Evolutionary conservation across 2,329 filamentous ascomycete genomes (phyloP).

Genomic region (Fusarium ambrosium): DNA sequence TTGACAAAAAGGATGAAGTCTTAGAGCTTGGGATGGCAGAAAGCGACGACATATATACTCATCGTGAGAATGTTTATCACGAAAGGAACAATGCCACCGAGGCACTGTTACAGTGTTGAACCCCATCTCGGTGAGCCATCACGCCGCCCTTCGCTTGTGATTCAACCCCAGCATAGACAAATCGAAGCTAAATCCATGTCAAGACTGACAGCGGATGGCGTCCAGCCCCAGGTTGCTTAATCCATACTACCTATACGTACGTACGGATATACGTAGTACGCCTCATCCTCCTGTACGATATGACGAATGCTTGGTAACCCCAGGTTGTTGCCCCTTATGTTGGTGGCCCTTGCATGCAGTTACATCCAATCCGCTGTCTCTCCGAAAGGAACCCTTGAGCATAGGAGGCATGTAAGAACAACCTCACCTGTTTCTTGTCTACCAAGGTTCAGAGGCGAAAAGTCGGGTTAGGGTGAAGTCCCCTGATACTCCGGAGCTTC

Average conservation of each 20-base stretch:
- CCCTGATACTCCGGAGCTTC: not conserved
- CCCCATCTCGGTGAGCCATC: not conserved
- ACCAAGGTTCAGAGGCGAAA: not conserved
- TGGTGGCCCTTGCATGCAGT: conserved; percentile 5
- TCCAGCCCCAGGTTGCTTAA: not conserved
- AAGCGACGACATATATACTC: not conserved
- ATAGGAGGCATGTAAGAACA: not conserved
- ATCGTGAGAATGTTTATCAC: not conserved
- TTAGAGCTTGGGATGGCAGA: not conserved
- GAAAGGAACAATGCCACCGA: not conserved
- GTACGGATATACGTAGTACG: not conserved
- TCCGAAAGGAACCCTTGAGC: not conserved
- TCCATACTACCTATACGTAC: not conserved
- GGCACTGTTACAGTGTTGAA: not conserved
- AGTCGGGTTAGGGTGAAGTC: not conserved
- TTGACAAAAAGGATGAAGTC: not conserved
- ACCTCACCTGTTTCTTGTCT: not conserved
- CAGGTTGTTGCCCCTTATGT: not conserved
- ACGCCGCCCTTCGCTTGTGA: not conserved
- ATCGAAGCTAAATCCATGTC: not conserved
- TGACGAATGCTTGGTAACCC: not conserved
- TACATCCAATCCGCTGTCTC: not conserved
- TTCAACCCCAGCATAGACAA: not conserved
- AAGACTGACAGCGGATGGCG: conserved; percentile 1
- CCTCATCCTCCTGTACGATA: not conserved